Percentiles rank a stretch among this genome's conserved stretches.
Evolutionary conservation across 2,329 filamentous ascomycete genomes (phyloP).

Genomic region (Lachnellula subtilissima): DNA sequence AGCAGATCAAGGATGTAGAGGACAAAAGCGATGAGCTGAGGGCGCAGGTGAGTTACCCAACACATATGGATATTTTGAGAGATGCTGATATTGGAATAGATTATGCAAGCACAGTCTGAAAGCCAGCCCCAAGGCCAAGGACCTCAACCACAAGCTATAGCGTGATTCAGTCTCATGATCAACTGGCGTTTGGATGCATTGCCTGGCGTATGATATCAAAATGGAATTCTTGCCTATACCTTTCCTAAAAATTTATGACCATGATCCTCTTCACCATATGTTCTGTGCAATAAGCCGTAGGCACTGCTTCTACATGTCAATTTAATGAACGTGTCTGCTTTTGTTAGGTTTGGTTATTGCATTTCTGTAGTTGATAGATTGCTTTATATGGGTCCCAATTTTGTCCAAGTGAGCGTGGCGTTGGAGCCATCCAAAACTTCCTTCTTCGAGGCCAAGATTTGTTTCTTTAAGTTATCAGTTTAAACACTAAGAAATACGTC

Average conservation of each 20-base stretch:
- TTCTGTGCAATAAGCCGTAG: not conserved
- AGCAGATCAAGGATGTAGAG: conserved; percentile 59
- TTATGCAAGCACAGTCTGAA: conserved; percentile 40
- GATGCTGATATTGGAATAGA: conserved; percentile 27
- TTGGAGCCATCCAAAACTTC: too few species aligned
- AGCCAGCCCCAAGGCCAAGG: conserved; percentile 32
- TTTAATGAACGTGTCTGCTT: too few species aligned
- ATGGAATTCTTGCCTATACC: not conserved
- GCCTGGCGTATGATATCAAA: conserved; percentile 17
- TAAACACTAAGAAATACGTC: too few species aligned
- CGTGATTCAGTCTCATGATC: conserved; percentile 12
- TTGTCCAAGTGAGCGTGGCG: too few species aligned
- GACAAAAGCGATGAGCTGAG: conserved; percentile 61
- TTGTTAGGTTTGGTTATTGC: too few species aligned
- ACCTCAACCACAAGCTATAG: conserved; percentile 17
- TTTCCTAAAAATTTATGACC: not conserved
- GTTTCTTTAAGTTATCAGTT: too few species aligned
- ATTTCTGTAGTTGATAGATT: too few species aligned
- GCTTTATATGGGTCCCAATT: too few species aligned
- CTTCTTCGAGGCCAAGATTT: too few species aligned
- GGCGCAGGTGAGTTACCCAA: conserved; percentile 50
- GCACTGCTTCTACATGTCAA: not conserved
- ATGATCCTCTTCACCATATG: too few species aligned
- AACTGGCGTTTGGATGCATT: conserved; percentile 21
- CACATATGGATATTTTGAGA: not conserved